Conservation (phyloP, 1,284 basidiomycete species). For the Heliocybe sulcata region DNA sequence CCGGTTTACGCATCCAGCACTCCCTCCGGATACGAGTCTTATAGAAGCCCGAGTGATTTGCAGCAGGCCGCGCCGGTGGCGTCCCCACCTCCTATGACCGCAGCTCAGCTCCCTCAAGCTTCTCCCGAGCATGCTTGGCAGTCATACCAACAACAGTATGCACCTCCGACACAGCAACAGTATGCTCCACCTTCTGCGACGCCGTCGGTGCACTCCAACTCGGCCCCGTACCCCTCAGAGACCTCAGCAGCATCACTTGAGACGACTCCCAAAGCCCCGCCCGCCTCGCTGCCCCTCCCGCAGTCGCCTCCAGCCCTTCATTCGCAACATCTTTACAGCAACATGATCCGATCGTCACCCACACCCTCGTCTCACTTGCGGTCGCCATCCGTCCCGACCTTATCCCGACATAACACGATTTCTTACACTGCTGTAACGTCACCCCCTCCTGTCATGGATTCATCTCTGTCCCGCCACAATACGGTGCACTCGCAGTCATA, state of each 20-base stretch:
- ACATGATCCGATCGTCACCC: slow-evolving; percentile 8
- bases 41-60: neutral
- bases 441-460: neutral
- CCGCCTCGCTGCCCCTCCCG: slow-evolving; percentile 10
- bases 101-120: neutral
- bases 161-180: neutral
- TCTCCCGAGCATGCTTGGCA: neutral
- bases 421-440: slow-evolving; percentile 12
- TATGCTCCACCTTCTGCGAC: neutral
- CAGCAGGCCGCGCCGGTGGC: neutral
- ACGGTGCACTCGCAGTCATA: slow-evolving; percentile 23
- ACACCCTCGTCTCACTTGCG: neutral
- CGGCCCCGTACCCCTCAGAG: slow-evolving; percentile 3
- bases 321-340: slow-evolving; percentile 12
- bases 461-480: slow-evolving; percentile 21
- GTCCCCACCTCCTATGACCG: neutral
- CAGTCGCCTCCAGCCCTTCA: slow-evolving; percentile 8
- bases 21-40: neutral
- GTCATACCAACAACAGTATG: neutral
- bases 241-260: slow-evolving; percentile 7
- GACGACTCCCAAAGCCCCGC: slow-evolving; percentile 1
- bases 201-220: neutral
- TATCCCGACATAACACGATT: slow-evolving; percentile 8
- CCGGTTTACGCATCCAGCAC: neutral
- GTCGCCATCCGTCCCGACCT: slow-evolving; percentile 4